phyloP scores from a whole-genome alignment of 306 rosid species.

The Hippophae gyantsensis region DNA sequence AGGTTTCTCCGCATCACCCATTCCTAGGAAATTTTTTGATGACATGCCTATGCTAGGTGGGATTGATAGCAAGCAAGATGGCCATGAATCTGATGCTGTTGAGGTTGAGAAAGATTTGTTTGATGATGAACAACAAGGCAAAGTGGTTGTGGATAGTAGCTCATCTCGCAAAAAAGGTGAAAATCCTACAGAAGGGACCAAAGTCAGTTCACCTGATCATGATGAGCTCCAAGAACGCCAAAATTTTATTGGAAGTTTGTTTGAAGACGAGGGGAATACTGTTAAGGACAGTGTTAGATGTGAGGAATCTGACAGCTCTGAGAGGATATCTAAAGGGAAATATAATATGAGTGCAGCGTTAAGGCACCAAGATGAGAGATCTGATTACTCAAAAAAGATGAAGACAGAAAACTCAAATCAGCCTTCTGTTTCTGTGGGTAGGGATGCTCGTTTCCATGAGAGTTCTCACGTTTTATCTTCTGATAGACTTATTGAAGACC shows the following conservation, averaged over 20 bases:
- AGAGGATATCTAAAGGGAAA: conserved; percentile 50
- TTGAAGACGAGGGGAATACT: conserved; percentile 39
- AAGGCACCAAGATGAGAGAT: conserved; percentile 42
- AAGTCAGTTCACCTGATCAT: conserved; percentile 37
- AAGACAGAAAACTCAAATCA: conserved; percentile 36
- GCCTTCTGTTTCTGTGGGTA: conserved; percentile 35
- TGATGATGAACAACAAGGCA: conserved; percentile 46
- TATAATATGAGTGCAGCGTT: conserved; percentile 48
- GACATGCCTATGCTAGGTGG: conserved; percentile 37
- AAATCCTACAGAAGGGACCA: conserved; percentile 31
- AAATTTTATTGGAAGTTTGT: conserved; percentile 55
- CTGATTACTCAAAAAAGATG: conserved; percentile 45
- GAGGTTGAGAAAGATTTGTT: conserved; percentile 61
- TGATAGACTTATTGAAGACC: conserved; percentile 40
- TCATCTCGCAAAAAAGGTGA: conserved; percentile 24
- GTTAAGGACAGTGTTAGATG: conserved; percentile 39
- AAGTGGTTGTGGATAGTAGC: conserved; percentile 25
- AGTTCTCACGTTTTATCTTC: conserved; percentile 47
- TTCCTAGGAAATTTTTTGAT: conserved; percentile 47
- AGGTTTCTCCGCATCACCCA: conserved; percentile 32
- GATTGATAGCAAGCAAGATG: conserved; percentile 58
- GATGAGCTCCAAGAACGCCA: conserved; percentile 51
- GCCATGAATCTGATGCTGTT: conserved; percentile 48
- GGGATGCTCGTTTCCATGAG: conserved; percentile 39
- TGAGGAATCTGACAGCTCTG: conserved; percentile 67